phyloP scores from a whole-genome alignment of 768 basidiomycete genomes.

The Rhizopogon roseolus region DNA sequence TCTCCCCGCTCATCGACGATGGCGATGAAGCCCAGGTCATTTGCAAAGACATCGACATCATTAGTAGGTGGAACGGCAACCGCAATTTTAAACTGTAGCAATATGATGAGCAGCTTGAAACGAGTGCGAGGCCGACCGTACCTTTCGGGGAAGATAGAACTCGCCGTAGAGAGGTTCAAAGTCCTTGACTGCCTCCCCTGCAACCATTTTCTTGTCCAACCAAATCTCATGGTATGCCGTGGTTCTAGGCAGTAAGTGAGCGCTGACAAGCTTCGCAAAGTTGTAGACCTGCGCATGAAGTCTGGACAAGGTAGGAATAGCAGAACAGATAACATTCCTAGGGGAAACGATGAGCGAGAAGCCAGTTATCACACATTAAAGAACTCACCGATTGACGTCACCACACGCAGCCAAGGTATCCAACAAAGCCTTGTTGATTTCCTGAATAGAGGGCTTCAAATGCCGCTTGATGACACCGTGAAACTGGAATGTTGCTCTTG shows the following conservation, averaged over 20 bases:
- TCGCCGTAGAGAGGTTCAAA: conserved; percentile 97
- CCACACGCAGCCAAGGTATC: conserved; percentile 98
- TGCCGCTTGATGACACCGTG: conserved; percentile 98
- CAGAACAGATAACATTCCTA: conserved; percentile 88
- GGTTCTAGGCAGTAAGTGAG: conserved; percentile 83
- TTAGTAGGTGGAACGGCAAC: conserved; percentile 96
- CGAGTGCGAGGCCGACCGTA: conserved; percentile 22
- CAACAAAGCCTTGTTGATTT: conserved; percentile 84
- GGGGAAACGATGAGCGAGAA: conserved; percentile 4
- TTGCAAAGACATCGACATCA: conserved; percentile 92
- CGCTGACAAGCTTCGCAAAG: conserved; percentile 80
- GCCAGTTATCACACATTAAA: background rate
- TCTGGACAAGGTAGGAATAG: conserved; percentile 85
- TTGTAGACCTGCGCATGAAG: conserved; percentile 80
- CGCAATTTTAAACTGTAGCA: conserved; percentile 87
- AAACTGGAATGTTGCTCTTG: conserved; percentile 98
- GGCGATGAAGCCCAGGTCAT: conserved; percentile 96
- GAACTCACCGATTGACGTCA: conserved; percentile 83
- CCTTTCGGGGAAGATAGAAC: conserved; percentile 95
- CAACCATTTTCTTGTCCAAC: conserved; percentile 96
- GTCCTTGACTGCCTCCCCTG: conserved; percentile 90
- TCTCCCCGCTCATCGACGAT: conserved; percentile 74
- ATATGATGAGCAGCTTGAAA: background rate
- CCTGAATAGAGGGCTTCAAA: conserved; percentile 93
- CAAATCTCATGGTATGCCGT: conserved; percentile 98